Percentiles rank a stretch among this genome's conserved stretches.
These are phyloP conservation scores for Alternaria gansuensis DNA, from an alignment of 2,329 filamentous ascomycete genomes.

Conservation along the genomic window DNA sequence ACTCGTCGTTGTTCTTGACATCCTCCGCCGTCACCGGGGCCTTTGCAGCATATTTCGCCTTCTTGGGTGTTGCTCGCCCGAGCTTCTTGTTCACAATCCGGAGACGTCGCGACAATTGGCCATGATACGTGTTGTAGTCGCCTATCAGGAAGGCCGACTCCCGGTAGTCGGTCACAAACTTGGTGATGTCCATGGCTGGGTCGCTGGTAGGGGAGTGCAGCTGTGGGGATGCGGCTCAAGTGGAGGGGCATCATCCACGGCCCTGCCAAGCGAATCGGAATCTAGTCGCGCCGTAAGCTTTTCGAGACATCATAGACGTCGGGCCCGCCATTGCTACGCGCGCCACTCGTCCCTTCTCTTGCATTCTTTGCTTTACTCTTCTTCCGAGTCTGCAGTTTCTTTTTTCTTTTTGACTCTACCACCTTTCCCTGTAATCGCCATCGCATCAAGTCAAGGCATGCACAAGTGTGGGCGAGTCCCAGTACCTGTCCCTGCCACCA, in stretches of 20 bases:
- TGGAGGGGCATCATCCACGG: constrained; percentile 32
- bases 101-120: constrained; percentile 79
- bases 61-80: constrained; percentile 81
- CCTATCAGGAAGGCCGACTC: constrained; percentile 86
- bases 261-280: constrained; percentile 24
- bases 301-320: constrained; percentile 31
- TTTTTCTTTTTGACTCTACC: neutral
- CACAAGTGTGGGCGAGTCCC: constrained; percentile 29
- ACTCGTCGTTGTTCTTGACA: constrained; percentile 79
- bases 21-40: constrained; percentile 75
- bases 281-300: constrained; percentile 36
- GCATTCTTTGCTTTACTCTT: constrained; percentile 16
- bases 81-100: constrained; percentile 86
- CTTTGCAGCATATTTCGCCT: constrained; percentile 83
- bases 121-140: constrained; percentile 86
- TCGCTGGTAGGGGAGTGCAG: constrained; percentile 11
- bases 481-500: neutral
- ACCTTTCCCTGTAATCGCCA: constrained; percentile 17
- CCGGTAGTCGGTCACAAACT: constrained; percentile 78
- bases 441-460: constrained; percentile 31
- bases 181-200: constrained; percentile 83
- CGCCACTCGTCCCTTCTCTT: constrained; percentile 12
- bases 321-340: constrained; percentile 25
- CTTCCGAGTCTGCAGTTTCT: neutral
- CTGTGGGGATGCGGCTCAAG: constrained; percentile 22